A percentile compares a stretch with the other conserved stretches of the same genome.
Conservation (phyloP, 139 green algal genomes). For the Volvox africanus region DNA sequence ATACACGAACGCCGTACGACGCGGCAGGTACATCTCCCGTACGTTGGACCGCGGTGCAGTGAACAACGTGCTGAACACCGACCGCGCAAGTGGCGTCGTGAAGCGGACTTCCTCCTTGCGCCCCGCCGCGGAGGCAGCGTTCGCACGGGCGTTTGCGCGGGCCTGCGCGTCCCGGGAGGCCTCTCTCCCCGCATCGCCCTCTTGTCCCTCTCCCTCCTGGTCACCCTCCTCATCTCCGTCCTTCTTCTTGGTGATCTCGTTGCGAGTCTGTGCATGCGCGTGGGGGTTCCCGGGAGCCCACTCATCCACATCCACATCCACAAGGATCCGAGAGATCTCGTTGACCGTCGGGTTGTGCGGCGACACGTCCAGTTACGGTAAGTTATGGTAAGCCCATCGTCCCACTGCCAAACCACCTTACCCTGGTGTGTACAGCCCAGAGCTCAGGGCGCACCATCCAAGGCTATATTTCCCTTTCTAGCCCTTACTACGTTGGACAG, state of each 20-base stretch:
- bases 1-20: constrained; percentile 90
- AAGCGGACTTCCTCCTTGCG: constrained; percentile 62
- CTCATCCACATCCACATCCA: too few species aligned
- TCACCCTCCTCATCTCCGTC: background rate
- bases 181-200: background rate
- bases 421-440: too few species aligned
- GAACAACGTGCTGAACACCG: constrained; percentile 77
- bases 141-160: constrained; percentile 49
- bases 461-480: too few species aligned
- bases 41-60: constrained; percentile 44
- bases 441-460: too few species aligned
- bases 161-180: background rate
- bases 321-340: too few species aligned
- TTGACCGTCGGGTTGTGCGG: too few species aligned
- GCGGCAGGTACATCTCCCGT: constrained; percentile 37
- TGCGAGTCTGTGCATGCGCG: background rate
- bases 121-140: background rate
- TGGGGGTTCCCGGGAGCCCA: too few species aligned
- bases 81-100: constrained; percentile 59
- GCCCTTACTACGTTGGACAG: too few species aligned
- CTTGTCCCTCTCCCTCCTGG: background rate
- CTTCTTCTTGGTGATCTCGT: constrained; percentile 21
- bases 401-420: too few species aligned
- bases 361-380: too few species aligned
- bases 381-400: too few species aligned